Evolutionary conservation across 2,329 filamentous ascomycete species (phyloP).

Genomic region (Aureobasidium leucospermi): DNA sequence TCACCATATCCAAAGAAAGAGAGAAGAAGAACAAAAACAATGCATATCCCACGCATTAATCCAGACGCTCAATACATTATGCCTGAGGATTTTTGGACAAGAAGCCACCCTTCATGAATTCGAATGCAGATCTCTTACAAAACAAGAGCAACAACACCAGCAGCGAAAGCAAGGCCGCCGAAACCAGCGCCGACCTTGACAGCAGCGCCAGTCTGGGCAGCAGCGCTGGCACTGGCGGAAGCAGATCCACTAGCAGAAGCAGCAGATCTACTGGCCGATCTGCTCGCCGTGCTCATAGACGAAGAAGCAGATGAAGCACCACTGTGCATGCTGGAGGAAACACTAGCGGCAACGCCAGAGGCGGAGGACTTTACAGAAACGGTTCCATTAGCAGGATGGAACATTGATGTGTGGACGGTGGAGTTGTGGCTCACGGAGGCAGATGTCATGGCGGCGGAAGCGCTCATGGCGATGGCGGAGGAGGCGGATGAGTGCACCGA

Average conservation of each 20-base stretch:
- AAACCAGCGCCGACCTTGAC: conserved; percentile 30
- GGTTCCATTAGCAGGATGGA: background rate
- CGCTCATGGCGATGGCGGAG: background rate
- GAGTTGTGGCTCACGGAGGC: conserved; percentile 34
- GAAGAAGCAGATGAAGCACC: background rate
- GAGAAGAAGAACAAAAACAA: too few species aligned
- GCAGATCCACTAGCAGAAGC: conserved; percentile 49
- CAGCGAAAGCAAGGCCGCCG: conserved; percentile 32
- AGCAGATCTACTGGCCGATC: conserved; percentile 13
- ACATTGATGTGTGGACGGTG: background rate
- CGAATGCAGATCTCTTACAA: background rate
- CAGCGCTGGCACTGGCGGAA: conserved; percentile 21
- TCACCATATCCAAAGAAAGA: too few species aligned
- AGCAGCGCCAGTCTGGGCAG: conserved; percentile 29
- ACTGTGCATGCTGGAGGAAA: background rate
- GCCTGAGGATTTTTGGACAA: too few species aligned
- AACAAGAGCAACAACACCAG: conserved; percentile 30
- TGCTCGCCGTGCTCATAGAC: conserved; percentile 14
- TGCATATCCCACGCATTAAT: too few species aligned
- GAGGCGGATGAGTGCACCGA: background rate
- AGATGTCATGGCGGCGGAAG: background rate
- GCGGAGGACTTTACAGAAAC: conserved; percentile 4
- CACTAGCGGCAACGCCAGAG: background rate
- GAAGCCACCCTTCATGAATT: too few species aligned
- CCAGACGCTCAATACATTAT: background rate